Base-by-base conservation (phyloP, 192 early-diverging fungal species). In the Coemansia sp. region DNA sequence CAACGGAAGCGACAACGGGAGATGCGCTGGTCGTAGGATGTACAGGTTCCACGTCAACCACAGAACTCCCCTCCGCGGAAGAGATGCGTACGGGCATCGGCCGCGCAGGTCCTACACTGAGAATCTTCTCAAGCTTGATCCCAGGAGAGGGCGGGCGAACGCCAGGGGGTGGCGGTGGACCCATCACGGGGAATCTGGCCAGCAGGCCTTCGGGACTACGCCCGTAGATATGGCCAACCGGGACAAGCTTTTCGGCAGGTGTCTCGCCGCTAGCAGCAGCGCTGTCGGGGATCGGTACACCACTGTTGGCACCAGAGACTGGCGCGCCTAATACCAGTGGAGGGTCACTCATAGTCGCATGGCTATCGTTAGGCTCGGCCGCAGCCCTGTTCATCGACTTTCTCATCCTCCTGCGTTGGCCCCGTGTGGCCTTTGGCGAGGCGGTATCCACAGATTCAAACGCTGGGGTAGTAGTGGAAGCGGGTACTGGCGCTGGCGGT, bases 401-500 rank as follows among this genome's bases (percentile, higher is more conserved):
- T 34, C 57, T 31, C 57, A 60, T 36, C 34, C 57, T 60, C 29
- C 57, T 60, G 31, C 57, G 57, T 31, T 60, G 57, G n/a, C 57
- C 57, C 5, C 57, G 29, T 33, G 57, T 60, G 18, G 31, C 31
- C 29, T 60, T 60, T 31, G 57, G 57, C 57, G 57, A 8, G 1
- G 57, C 57, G 18, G 57, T 3, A 33, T 60, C 57, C 5, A 34
- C 57, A 34, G 57, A 34, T 18, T 34, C 57, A 18, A 34, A 3
- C 15, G 15, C 31, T 18, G 57, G 31, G n/a, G 31, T 33, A 9
- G 57, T 6, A 60, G 57, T 31, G 2, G 57, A 0, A 18, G 15
- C 8, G 33, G 57, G 27, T 31, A 33, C 24, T 24, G 57, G 57
- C 16, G 18, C 10, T 34, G 57, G 16, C 31, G 57, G 57, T n/a